These are phyloP conservation scores for Coemansia furcata DNA, from an alignment of 192 early-diverging fungal genomes.

Conservation along the genomic window DNA sequence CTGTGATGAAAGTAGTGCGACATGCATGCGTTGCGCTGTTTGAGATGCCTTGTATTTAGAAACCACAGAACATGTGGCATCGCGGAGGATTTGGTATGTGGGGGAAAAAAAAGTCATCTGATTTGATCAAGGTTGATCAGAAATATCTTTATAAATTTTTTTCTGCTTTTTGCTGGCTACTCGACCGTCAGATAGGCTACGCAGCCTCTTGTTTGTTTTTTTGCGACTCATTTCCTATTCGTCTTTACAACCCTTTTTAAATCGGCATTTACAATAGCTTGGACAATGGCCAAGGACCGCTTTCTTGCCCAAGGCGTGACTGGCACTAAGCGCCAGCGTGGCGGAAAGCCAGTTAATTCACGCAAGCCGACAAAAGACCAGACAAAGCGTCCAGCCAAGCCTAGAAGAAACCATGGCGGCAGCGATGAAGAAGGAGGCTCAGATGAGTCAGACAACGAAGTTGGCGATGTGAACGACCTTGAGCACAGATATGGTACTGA, in stretches of 20 bases:
- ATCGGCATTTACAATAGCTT: neutral
- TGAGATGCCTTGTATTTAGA: neutral
- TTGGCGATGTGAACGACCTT: slow-evolving; percentile 33
- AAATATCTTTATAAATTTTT: slow-evolving; percentile 3
- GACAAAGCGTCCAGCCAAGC: neutral
- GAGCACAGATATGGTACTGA: slow-evolving; percentile 33
- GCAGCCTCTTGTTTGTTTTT: neutral
- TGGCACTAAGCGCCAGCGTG: slow-evolving; percentile 38
- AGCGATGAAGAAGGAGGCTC: neutral
- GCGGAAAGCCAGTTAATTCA: slow-evolving; percentile 1
- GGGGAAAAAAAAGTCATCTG: neutral
- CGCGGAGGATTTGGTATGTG: neutral
- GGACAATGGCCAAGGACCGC: slow-evolving; percentile 40
- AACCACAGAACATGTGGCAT: neutral
- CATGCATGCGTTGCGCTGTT: neutral
- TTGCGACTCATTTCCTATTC: neutral
- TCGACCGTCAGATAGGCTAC: neutral
- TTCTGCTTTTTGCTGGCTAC: neutral
- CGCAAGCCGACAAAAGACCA: slow-evolving; percentile 12
- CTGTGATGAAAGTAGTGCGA: neutral
- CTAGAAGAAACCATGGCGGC: neutral
- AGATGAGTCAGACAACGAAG: slow-evolving; percentile 17
- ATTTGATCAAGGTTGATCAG: slow-evolving; percentile 8
- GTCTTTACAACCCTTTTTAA: neutral
- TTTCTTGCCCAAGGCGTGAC: slow-evolving; percentile 45